These are phyloP conservation scores for Penstemon barbatus DNA, from an alignment of 257 asterid species.

Conservation along the genomic window DNA sequence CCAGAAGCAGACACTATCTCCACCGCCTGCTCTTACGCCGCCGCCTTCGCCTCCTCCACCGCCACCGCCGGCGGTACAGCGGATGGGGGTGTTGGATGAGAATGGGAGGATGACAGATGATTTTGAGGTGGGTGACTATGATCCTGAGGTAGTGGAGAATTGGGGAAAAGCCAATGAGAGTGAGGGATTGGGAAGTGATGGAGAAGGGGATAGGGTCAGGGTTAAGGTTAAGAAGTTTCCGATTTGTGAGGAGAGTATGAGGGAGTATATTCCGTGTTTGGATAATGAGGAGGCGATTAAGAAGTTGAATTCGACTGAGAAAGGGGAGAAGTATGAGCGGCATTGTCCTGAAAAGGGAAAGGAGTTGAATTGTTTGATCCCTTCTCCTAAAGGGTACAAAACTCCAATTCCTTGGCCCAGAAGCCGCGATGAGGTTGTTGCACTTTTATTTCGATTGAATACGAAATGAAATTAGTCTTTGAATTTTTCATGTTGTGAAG, in stretches of 20 bases:
- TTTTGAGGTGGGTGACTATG: slow-evolving; percentile 79
- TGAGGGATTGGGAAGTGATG: slow-evolving; percentile 40
- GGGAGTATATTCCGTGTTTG: slow-evolving; percentile 91
- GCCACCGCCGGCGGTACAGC: slow-evolving; percentile 61
- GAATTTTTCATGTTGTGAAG: background rate
- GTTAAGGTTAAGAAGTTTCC: slow-evolving; percentile 58
- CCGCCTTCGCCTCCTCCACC: slow-evolving; percentile 13
- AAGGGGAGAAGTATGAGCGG: slow-evolving; percentile 83
- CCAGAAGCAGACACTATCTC: slow-evolving; percentile 7
- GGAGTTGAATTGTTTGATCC: slow-evolving; percentile 76
- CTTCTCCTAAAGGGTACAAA: slow-evolving; percentile 83
- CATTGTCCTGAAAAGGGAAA: slow-evolving; percentile 78
- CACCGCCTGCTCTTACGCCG: slow-evolving; percentile 14
- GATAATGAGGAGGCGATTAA: slow-evolving; percentile 75
- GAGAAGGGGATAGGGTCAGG: slow-evolving; percentile 40
- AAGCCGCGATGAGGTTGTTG: slow-evolving; percentile 86
- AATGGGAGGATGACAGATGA: slow-evolving; percentile 73
- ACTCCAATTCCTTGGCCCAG: slow-evolving; percentile 83
- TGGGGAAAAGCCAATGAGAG: slow-evolving; percentile 55
- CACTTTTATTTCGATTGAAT: background rate
- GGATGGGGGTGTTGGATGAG: slow-evolving; percentile 90
- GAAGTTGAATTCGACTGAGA: slow-evolving; percentile 59
- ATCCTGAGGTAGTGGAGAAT: slow-evolving; percentile 59
- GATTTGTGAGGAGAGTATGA: slow-evolving; percentile 62
- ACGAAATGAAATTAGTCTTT: background rate